Conservation (phyloP, 2,329 filamentous ascomycete species). For the Pseudogymnoascus sp. region DNA sequence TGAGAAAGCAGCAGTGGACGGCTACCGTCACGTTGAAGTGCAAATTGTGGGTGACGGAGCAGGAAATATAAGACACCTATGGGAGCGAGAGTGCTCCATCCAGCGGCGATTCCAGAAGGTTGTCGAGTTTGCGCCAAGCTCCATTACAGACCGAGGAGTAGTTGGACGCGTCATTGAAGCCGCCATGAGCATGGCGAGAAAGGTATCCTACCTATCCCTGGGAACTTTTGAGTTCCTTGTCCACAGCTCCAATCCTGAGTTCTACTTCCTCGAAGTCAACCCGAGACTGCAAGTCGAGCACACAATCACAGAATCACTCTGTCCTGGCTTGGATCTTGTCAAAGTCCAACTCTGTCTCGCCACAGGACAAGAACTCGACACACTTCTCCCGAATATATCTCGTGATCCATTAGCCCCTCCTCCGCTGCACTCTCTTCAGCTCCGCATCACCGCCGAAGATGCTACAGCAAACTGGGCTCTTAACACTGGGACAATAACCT, state of each 20-base stretch:
- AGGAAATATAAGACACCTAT: slow-evolving; percentile 50
- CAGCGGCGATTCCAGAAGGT: slow-evolving; percentile 64
- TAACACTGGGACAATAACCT: slow-evolving; percentile 51
- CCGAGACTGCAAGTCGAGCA: slow-evolving; percentile 28
- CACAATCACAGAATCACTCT: slow-evolving; percentile 33
- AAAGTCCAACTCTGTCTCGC: slow-evolving; percentile 32
- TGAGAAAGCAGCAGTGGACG: slow-evolving; percentile 49
- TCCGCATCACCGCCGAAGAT: slow-evolving; percentile 38
- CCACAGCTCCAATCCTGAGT: slow-evolving; percentile 40
- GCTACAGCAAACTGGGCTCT: slow-evolving; percentile 41
- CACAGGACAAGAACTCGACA: slow-evolving; percentile 26
- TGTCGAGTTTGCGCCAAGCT: slow-evolving; percentile 61
- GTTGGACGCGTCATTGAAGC: slow-evolving; percentile 32
- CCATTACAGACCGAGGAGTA: slow-evolving; percentile 44
- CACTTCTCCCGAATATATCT: slow-evolving; percentile 27
- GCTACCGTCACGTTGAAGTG: slow-evolving; percentile 59
- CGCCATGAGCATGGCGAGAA: slow-evolving; percentile 45
- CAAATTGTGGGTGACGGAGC: slow-evolving; percentile 58
- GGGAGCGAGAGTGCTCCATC: slow-evolving; percentile 61
- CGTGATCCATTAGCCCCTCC: slow-evolving; percentile 28
- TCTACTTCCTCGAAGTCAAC: slow-evolving; percentile 28
- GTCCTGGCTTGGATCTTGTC: slow-evolving; percentile 26
- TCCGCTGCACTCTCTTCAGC: slow-evolving; percentile 35
- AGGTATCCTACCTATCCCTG: slow-evolving; percentile 49
- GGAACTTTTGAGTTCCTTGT: slow-evolving; percentile 60